phyloP scores from a whole-genome alignment of 2,329 filamentous ascomycete genomes.

The Hypoxylon sp. region DNA sequence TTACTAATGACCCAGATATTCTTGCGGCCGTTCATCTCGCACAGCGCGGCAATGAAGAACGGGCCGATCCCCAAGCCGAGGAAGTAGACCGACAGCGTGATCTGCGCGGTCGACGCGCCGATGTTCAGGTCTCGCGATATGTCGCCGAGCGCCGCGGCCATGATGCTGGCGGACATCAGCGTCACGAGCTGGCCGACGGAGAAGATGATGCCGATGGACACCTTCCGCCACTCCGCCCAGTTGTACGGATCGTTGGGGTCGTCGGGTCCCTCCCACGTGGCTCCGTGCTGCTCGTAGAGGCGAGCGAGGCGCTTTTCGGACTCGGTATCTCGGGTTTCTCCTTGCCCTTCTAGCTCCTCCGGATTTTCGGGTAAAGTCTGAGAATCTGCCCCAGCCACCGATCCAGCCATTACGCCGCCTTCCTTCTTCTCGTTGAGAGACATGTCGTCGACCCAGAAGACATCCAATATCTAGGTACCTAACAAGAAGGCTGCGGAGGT shows the following conservation, averaged over 20 bases:
- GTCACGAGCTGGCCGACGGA: constrained; percentile 56
- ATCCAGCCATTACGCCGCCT: constrained; percentile 3
- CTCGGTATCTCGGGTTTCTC: constrained; percentile 14
- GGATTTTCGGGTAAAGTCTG: not conserved
- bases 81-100: constrained; percentile 56
- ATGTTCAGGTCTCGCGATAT: constrained; percentile 55
- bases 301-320: constrained; percentile 28
- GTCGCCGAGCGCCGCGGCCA: constrained; percentile 55
- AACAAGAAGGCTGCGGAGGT: not conserved
- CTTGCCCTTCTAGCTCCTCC: constrained; percentile 7
- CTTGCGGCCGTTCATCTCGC: constrained; percentile 56
- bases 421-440: constrained; percentile 17
- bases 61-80: constrained; percentile 56
- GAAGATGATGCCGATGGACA: constrained; percentile 51
- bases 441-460: not conserved
- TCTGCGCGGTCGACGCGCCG: constrained; percentile 50
- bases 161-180: constrained; percentile 57
- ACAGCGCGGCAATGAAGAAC: constrained; percentile 54
- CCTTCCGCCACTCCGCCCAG: constrained; percentile 42
- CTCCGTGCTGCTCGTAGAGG: constrained; percentile 27
- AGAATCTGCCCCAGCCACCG: not conserved
- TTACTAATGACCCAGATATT: constrained; percentile 55
- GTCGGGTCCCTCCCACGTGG: constrained; percentile 46
- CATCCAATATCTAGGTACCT: too few relatives aligned
- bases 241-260: constrained; percentile 47